Evolutionary conservation across 345 rosid species (phyloP), one percentile per base, ranked within the genome.

Genomic region (Brassica rapa): DNA sequence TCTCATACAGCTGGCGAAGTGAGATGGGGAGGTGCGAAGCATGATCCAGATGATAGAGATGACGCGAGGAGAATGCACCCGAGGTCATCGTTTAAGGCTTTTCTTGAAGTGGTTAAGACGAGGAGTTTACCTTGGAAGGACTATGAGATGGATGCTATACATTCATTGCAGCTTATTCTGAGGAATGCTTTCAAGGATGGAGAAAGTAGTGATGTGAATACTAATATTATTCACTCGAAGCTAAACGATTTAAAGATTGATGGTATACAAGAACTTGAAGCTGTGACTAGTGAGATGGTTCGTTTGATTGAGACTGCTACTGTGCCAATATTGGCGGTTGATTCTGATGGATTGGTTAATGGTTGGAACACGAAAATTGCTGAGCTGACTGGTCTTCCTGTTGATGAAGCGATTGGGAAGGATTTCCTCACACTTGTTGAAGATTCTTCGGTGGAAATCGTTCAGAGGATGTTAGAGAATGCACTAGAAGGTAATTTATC

Each of bases 41-140:
- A 94, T 79, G 93, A 94, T 72, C 89, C 85, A 27, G 91, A 85
- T 49, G 90, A 85, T 82, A 87, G 84, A 80, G 96, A 94, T 70
- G 94, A 94, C 76, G 87, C 86, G 4, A 85, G 91, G 83, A 89
- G 82, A 83, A 94, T 94, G 98, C 94, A 94, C 73, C 98, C 98
- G 2, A 91, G 98, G 78, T 92, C 98, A 23, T 94, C 98, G 2
- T 94, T 92, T 86, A 89, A 88, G 87, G 98, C 98, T 62, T 94
- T 94, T 74, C 94, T 92, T 62, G 96, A 92, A 78, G 96, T 89
- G 68, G 96, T 92, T 49, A 92, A 87, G 85, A 85, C 84, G 9
- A 90, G 97, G 83, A 90, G 98, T 85, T 74, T 88, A 73, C 94
- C 98, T n/a, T 94, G 97, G 98, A 92, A 92, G 77, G 97, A 92